phyloP scores from a whole-genome alignment of 2,329 filamentous ascomycete species.

The Nothophaeocryptopus gaeumannii region DNA sequence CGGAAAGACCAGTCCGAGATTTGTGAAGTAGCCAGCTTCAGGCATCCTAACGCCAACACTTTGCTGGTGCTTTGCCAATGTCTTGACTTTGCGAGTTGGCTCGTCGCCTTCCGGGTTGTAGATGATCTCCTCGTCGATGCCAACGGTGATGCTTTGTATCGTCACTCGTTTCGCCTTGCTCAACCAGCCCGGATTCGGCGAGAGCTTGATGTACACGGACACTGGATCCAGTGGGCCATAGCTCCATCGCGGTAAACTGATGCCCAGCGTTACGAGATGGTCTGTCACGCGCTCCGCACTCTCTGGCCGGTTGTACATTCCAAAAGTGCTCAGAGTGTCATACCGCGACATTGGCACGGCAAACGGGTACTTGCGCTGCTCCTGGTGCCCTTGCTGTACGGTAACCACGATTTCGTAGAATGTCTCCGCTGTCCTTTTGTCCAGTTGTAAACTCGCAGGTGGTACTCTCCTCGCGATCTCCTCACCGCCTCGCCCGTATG shows the following conservation, averaged over 20 bases:
- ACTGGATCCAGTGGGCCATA: constrained; percentile 95
- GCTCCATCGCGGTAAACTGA: constrained; percentile 91
- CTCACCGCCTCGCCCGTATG: constrained; percentile 85
- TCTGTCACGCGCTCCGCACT: constrained; percentile 81
- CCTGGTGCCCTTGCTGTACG: constrained; percentile 82
- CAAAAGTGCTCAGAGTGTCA: constrained; percentile 95
- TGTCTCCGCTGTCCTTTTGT: constrained; percentile 92
- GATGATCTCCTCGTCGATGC: constrained; percentile 97
- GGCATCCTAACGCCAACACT: constrained; percentile 79
- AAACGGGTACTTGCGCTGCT: constrained; percentile 87
- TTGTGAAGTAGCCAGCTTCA: constrained; percentile 88
- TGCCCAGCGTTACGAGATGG: constrained; percentile 85
- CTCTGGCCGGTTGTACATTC: constrained; percentile 98
- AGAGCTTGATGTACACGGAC: constrained; percentile 90
- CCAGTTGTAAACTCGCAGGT: constrained; percentile 84
- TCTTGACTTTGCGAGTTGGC: constrained; percentile 84
- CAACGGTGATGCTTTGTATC: constrained; percentile 88
- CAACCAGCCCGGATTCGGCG: constrained; percentile 88
- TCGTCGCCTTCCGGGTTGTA: constrained; percentile 83
- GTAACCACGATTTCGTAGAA: constrained; percentile 96
- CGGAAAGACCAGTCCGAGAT: constrained; percentile 86
- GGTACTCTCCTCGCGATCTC: constrained; percentile 88
- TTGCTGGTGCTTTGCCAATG: constrained; percentile 79
- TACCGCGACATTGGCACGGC: constrained; percentile 89
- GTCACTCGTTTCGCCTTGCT: constrained; percentile 87